Evolutionary conservation across 768 basidiomycete genomes (phyloP).

Genomic region (Xerocomellus dryophilus): DNA sequence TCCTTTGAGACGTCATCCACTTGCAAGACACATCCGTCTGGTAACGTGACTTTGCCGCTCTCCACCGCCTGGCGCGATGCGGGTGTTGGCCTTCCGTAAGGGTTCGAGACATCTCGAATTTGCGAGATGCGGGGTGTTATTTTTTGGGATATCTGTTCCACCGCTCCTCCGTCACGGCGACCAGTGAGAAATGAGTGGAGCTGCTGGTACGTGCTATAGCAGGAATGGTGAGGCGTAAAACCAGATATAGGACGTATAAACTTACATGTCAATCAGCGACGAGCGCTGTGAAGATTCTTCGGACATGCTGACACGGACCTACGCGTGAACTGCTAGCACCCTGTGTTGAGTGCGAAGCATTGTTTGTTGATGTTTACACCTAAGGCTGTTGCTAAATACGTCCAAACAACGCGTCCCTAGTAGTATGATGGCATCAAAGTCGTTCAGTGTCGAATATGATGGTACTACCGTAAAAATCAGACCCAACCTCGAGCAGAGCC

Average conservation of each 20-base stretch:
- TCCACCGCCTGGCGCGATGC: constrained; percentile 66
- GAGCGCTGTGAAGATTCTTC: constrained; percentile 57
- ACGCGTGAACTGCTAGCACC: neutral
- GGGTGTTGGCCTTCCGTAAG: constrained; percentile 68
- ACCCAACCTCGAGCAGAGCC: constrained; percentile 73
- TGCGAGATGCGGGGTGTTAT: constrained; percentile 55
- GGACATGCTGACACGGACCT: constrained; percentile 33
- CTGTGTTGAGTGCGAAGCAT: constrained; percentile 7
- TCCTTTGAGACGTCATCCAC: constrained; percentile 72
- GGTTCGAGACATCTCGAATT: constrained; percentile 54
- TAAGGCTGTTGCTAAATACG: constrained; percentile 24
- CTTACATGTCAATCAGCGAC: constrained; percentile 66
- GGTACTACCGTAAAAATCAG: constrained; percentile 19
- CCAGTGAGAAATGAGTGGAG: constrained; percentile 60
- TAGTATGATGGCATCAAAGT: neutral
- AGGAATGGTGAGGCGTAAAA: constrained; percentile 1
- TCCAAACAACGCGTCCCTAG: constrained; percentile 8
- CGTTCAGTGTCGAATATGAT: neutral
- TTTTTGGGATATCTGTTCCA: constrained; percentile 58
- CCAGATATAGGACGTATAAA: neutral
- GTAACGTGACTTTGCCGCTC: constrained; percentile 63
- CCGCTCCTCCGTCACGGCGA: constrained; percentile 53
- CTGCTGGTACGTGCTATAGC: constrained; percentile 58
- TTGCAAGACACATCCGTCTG: constrained; percentile 57
- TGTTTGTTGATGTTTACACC: constrained; percentile 28